Conservation (phyloP, 2,329 filamentous ascomycete genomes). For the Periconia sp. region DNA sequence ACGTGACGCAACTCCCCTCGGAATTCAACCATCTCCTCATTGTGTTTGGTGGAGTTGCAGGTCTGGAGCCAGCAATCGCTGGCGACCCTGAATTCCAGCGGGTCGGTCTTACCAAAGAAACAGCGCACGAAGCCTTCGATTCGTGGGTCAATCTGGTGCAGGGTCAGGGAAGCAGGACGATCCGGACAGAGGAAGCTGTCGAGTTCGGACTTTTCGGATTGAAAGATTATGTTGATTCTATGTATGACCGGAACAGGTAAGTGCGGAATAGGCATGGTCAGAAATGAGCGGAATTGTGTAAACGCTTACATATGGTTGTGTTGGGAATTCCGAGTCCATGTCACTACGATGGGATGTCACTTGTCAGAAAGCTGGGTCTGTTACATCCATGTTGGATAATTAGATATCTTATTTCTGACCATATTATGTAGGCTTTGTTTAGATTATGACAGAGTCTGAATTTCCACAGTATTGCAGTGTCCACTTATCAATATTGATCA, state of each 20-base stretch:
- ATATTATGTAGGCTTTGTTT: too few relatives aligned
- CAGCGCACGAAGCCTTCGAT: conserved; percentile 74
- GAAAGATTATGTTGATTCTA: conserved; percentile 46
- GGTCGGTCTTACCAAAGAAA: conserved; percentile 65
- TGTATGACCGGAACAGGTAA: neutral
- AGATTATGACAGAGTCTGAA: too few relatives aligned
- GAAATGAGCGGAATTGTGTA: too few relatives aligned
- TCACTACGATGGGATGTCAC: too few relatives aligned
- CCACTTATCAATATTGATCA: too few relatives aligned
- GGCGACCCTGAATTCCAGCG: conserved; percentile 61
- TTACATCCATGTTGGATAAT: too few relatives aligned
- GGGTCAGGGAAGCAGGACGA: conserved; percentile 77
- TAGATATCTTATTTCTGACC: too few relatives aligned
- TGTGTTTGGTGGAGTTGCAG: conserved; percentile 79
- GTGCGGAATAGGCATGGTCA: neutral
- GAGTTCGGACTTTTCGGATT: conserved; percentile 74
- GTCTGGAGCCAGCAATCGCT: conserved; percentile 73
- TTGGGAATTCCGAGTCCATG: too few relatives aligned
- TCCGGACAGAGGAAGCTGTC: conserved; percentile 81
- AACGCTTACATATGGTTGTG: too few relatives aligned
- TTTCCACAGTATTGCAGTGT: too few relatives aligned
- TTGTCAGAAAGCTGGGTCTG: too few relatives aligned
- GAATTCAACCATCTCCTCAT: conserved; percentile 72
- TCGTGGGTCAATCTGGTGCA: conserved; percentile 81
- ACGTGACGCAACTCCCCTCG: conserved; percentile 17